Percentiles rank a stretch among this genome's conserved stretches.
Conservation (phyloP, 2,329 filamentous ascomycete genomes). For the Pseudopyrenochaeta lycopersici region DNA sequence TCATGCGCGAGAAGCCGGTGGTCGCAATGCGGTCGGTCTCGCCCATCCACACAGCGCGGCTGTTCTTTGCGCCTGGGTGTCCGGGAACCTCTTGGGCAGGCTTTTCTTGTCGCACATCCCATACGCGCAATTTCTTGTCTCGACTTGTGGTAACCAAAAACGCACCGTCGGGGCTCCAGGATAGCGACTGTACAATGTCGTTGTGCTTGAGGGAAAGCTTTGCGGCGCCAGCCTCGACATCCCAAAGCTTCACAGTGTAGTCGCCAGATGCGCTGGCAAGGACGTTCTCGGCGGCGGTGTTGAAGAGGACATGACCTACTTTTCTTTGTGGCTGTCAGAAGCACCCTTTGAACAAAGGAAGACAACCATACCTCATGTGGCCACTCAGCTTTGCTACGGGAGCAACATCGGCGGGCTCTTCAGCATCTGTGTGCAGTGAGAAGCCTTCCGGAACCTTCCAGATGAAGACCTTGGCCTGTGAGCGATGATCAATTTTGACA, state of each 20-base stretch:
- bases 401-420: slow-evolving; percentile 82
- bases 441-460: slow-evolving; percentile 95
- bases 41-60: slow-evolving; percentile 94
- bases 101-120: slow-evolving; percentile 95
- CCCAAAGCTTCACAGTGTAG: slow-evolving; percentile 95
- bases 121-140: slow-evolving; percentile 97
- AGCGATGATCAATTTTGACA: slow-evolving; percentile 4
- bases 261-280: slow-evolving; percentile 95
- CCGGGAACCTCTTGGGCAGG: slow-evolving; percentile 84
- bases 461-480: slow-evolving; percentile 73
- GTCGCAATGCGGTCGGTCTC: slow-evolving; percentile 96
- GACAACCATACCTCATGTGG: slow-evolving; percentile 75
- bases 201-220: slow-evolving; percentile 82
- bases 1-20: slow-evolving; percentile 98
- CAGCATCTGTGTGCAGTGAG: slow-evolving; percentile 81
- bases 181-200: slow-evolving; percentile 94
- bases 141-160: slow-evolving; percentile 91
- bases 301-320: slow-evolving; percentile 97
- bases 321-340: slow-evolving; percentile 68
- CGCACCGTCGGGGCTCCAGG: slow-evolving; percentile 90
- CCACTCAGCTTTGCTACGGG: slow-evolving; percentile 84
- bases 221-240: slow-evolving; percentile 79
- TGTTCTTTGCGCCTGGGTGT: slow-evolving; percentile 96
- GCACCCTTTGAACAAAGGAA: neutral
- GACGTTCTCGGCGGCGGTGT: slow-evolving; percentile 93